Conservation (phyloP, 2,329 filamentous ascomycete species). For the Aspergillus awamori region DNA sequence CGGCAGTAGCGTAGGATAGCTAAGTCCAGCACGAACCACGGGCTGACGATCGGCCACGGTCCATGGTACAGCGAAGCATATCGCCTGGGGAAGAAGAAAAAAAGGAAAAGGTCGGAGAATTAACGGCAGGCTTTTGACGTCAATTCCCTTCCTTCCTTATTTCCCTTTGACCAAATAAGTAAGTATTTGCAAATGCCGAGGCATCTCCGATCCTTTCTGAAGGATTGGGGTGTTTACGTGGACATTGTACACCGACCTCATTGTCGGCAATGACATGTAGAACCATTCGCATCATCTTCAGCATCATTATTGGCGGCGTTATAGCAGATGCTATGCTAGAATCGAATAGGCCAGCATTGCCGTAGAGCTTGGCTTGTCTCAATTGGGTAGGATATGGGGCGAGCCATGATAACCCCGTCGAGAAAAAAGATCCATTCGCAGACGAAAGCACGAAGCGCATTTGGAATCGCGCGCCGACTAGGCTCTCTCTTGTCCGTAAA, state of each 20-base stretch:
- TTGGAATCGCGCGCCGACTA: background rate
- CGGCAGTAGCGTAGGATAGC: background rate
- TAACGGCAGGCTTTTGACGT: background rate
- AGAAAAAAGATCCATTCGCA: background rate
- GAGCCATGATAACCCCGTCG: background rate
- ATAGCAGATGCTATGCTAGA: background rate
- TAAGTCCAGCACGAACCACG: conserved; percentile 9
- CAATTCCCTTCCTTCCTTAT: background rate
- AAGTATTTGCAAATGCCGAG: background rate
- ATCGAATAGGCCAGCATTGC: background rate
- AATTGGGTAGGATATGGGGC: conserved; percentile 6
- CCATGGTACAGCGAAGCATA: background rate
- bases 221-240: background rate
- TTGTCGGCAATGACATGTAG: background rate
- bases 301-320: background rate
- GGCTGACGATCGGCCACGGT: conserved; percentile 10
- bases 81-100: background rate
- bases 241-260: background rate
- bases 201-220: background rate
- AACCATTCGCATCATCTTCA: background rate
- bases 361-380: conserved; percentile 1
- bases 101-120: conserved; percentile 2
- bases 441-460: background rate
- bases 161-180: background rate
- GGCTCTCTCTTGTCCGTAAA: background rate